Conservation (phyloP, 2,329 filamentous ascomycete genomes). For the Nemania abortiva region DNA sequence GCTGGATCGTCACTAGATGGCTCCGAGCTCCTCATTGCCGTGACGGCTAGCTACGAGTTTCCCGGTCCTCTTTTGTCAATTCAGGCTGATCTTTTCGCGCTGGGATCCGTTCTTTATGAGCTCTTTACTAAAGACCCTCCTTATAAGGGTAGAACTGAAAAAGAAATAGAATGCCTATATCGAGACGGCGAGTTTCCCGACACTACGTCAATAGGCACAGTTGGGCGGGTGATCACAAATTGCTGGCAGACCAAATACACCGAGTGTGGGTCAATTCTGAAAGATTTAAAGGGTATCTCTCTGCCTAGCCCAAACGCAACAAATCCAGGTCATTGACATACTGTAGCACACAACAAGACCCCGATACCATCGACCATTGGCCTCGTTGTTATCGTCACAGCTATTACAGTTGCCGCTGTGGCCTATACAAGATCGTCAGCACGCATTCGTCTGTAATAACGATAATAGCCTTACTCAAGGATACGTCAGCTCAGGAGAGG, state of each 20-base stretch:
- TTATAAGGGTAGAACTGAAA: not conserved
- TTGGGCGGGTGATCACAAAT: not conserved
- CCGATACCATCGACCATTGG: too few relatives aligned
- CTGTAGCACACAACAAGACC: too few relatives aligned
- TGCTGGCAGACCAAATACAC: not conserved
- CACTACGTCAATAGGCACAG: not conserved
- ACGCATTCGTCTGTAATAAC: too few relatives aligned
- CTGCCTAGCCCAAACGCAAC: too few relatives aligned
- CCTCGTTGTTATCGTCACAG: too few relatives aligned
- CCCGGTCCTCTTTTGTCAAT: constrained; percentile 7
- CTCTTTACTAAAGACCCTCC: not conserved
- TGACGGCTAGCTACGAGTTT: not conserved
- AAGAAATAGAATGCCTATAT: not conserved
- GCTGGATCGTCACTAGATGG: not conserved
- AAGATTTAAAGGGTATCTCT: too few relatives aligned
- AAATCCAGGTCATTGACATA: too few relatives aligned
- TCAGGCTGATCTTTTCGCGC: constrained; percentile 1
- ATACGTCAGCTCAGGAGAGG: too few relatives aligned
- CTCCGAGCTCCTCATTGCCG: not conserved
- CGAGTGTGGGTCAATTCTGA: too few relatives aligned
- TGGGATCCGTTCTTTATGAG: not conserved
- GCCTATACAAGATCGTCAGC: too few relatives aligned
- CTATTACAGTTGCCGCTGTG: too few relatives aligned
- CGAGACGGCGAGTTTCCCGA: not conserved
- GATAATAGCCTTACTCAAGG: too few relatives aligned